A percentile compares a stretch with the other conserved stretches of the same genome.
phyloP scores from a whole-genome alignment of 371 early-diverging fungal genomes.

The Smittium culicis region DNA sequence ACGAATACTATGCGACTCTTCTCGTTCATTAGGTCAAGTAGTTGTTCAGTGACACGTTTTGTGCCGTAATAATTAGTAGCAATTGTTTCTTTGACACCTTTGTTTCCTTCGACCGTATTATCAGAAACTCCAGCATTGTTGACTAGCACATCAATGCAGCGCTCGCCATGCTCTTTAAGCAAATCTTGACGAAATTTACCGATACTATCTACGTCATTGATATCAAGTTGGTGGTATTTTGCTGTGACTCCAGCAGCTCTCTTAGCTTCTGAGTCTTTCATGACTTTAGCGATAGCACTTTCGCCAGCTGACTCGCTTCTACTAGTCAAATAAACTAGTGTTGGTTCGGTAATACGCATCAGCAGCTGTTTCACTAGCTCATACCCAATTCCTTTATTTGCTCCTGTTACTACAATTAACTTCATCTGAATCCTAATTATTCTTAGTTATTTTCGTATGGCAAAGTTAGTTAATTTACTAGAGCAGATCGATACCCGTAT shows the following conservation, averaged over 20 bases:
- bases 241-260: not conserved
- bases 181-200: not conserved
- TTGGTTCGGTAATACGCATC: not conserved
- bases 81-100: not conserved
- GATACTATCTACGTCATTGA: not conserved
- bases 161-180: not conserved
- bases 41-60: not conserved
- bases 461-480: no score
- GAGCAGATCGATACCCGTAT: no score
- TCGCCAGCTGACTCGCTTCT: not conserved
- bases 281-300: not conserved
- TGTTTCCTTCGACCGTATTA: not conserved
- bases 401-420: constrained; percentile 1
- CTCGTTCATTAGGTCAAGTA: not conserved
- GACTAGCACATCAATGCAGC: not conserved
- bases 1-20: not conserved
- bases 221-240: not conserved
- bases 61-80: not conserved
- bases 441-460: no score
- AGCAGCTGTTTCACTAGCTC: not conserved
- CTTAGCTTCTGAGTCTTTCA: not conserved
- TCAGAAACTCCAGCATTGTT: not conserved
- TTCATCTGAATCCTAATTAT: no score
- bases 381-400: not conserved
- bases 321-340: not conserved